phyloP scores from a whole-genome alignment of 257 asterid species.

The Solanum piurae region DNA sequence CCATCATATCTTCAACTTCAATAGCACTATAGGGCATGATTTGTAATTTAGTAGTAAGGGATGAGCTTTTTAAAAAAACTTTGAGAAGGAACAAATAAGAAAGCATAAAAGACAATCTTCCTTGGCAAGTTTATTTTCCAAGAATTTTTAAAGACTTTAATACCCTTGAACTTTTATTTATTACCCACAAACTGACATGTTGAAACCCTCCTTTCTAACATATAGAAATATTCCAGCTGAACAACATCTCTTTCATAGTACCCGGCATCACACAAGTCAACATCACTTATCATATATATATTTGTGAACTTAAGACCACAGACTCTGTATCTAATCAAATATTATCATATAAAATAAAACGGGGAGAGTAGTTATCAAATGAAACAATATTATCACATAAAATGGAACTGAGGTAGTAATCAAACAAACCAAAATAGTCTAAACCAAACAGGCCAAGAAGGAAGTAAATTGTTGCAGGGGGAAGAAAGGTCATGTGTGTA shows the following conservation, averaged over 20 bases:
- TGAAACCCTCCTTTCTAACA: background rate
- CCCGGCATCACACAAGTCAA: background rate
- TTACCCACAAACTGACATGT: background rate
- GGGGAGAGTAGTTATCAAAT: background rate
- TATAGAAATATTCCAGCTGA: background rate
- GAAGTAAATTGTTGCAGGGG: background rate
- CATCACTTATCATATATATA: background rate
- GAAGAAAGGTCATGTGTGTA: background rate
- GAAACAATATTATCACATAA: background rate
- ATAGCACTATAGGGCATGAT: background rate
- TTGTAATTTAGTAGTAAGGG: background rate
- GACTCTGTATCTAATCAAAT: background rate
- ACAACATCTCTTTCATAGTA: background rate
- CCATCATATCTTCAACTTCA: background rate
- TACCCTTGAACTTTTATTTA: background rate
- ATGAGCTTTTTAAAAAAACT: background rate
- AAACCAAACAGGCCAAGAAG: background rate
- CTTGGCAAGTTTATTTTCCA: background rate
- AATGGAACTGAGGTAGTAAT: background rate
- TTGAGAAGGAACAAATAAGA: background rate
- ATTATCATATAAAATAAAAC: background rate
- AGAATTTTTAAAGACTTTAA: background rate
- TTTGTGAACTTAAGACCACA: background rate
- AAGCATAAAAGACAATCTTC: background rate
- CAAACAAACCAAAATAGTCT: background rate